Base-by-base conservation (phyloP, 1,139 yeast species). In the Suhomyces guaymorum region DNA sequence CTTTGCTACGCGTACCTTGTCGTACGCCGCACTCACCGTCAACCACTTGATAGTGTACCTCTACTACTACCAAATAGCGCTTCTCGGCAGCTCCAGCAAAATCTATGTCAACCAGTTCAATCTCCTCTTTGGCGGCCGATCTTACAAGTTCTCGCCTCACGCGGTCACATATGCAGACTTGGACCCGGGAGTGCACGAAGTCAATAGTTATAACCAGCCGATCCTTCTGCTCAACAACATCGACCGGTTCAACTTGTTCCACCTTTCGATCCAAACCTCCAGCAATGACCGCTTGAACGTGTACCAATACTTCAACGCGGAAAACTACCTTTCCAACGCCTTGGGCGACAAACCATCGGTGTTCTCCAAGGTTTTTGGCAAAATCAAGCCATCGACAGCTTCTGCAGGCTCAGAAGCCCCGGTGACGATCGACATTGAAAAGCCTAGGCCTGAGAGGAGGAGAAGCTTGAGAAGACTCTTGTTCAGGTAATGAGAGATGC, bases 1-100 rank as follows among this genome's bases (percentile, higher is more conserved):
- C 11, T 38, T 40, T 26, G 35, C 43, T 15, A n/a, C 28, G n/a
- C 22, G n/a, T 3, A 28, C 36, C 10, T 19, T 43, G 21, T 30
- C 28, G 3, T 20, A 32, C 22, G 33, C 33, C 3, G 30, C 38
- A 2, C 30, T 48, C 24, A 44, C 48, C 25, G 26, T 41, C 22
- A 43, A 43, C 35, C 51, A 47, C 32, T 35, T 48, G 14, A 40
- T 48, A 18, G 39, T 47, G 13, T 48, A 47, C 35, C 35, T 48
- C 12, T 42, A 38, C 28, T 46, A 41, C 43, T 38, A 39, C 37
- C 50, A 41, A 21, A 28, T 28, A 13, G 33, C 37, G 12, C 33
- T 47, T 14, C 22, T 39, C 9, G 41, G 35, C 2, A 16, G 33
- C 7, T 13, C 32, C 7, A n/a, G 26, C 14, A 35, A 32, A 13